These are phyloP conservation scores for Echium plantagineum DNA, from an alignment of 257 asterid genomes.

Conservation along the genomic window DNA sequence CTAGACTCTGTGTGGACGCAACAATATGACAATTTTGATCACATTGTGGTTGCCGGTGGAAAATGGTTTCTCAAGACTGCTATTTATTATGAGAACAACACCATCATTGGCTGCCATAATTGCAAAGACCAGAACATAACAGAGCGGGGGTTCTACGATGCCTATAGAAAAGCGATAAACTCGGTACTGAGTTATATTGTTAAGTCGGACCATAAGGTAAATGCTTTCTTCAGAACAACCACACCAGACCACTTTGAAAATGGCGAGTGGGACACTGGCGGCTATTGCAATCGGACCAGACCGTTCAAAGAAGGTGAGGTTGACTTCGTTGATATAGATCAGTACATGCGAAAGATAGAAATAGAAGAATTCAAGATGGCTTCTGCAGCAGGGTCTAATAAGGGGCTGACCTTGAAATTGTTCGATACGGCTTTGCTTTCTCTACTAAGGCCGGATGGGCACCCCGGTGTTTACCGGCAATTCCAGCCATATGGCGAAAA, in stretches of 20 bases:
- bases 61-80: conserved; percentile 71
- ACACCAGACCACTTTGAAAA: conserved; percentile 72
- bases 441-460: conserved; percentile 72
- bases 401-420: conserved; percentile 21
- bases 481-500: conserved; percentile 52
- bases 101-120: conserved; percentile 53
- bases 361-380: conserved; percentile 44
- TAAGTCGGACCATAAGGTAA: conserved; percentile 20
- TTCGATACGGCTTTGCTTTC: conserved; percentile 47
- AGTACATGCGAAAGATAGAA: conserved; percentile 31
- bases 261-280: conserved; percentile 64
- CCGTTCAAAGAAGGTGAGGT: conserved; percentile 44
- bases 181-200: conserved; percentile 28
- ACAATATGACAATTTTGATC: conserved; percentile 37
- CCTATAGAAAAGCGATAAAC: conserved; percentile 49
- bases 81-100: conserved; percentile 45
- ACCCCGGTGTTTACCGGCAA: conserved; percentile 59
- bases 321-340: conserved; percentile 21
- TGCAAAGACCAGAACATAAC: conserved; percentile 53
- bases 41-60: conserved; percentile 47
- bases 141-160: conserved; percentile 36
- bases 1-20: conserved; percentile 50
- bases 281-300: conserved; percentile 54
- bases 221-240: conserved; percentile 37
- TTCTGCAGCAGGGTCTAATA: conserved; percentile 10